phyloP scores from a whole-genome alignment of 192 early-diverging fungal species.

The Mortierella antarctica region DNA sequence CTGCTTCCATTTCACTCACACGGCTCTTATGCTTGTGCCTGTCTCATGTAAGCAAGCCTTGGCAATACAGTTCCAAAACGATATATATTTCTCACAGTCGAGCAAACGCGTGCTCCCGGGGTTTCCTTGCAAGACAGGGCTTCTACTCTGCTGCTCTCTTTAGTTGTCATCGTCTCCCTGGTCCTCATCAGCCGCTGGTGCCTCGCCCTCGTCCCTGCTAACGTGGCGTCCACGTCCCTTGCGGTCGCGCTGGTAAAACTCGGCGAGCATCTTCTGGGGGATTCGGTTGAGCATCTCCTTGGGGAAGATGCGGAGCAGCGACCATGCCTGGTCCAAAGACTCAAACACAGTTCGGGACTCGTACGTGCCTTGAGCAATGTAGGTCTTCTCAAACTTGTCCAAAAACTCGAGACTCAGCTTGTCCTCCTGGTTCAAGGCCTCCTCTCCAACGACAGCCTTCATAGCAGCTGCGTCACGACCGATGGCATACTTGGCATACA shows the following conservation, averaged over 20 bases:
- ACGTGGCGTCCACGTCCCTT: slow-evolving; percentile 59
- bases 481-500: slow-evolving; percentile 99
- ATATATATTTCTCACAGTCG: too few relatives aligned
- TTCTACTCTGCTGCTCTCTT: slow-evolving; percentile 1
- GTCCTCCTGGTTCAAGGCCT: slow-evolving; percentile 98
- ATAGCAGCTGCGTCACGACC: slow-evolving; percentile 98
- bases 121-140: neutral
- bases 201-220: slow-evolving; percentile 48
- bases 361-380: slow-evolving; percentile 94
- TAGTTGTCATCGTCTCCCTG: slow-evolving; percentile 54
- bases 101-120: too few relatives aligned
- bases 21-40: too few relatives aligned
- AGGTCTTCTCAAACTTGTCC: slow-evolving; percentile 99
- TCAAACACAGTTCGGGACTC: slow-evolving; percentile 98
- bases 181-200: slow-evolving; percentile 32
- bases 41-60: neutral
- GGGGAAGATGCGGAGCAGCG: slow-evolving; percentile 98
- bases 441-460: slow-evolving; percentile 99
- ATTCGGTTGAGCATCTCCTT: slow-evolving; percentile 99
- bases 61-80: too few relatives aligned
- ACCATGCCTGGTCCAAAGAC: slow-evolving; percentile 98
- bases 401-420: slow-evolving; percentile 98
- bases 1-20: too few relatives aligned
- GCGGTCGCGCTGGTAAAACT: slow-evolving; percentile 92
- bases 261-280: slow-evolving; percentile 92